These are phyloP conservation scores for Aspergillus bridgeri DNA, from an alignment of 495 filamentous ascomycete genomes.

Conservation along the genomic window DNA sequence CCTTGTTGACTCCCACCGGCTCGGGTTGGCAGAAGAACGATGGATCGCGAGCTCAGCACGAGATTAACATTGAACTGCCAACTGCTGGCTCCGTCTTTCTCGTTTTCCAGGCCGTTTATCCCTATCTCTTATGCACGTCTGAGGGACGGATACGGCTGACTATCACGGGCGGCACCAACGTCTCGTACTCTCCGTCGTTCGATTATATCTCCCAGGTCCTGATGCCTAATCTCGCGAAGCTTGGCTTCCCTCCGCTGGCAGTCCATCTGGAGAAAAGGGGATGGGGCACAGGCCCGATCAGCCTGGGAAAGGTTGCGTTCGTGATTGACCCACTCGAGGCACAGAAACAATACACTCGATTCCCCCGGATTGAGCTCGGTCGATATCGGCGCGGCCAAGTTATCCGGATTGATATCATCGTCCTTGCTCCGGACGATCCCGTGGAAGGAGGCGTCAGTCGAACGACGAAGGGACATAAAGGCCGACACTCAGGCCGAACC, in stretches of 20 bases:
- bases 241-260: constrained; percentile 58
- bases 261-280: constrained; percentile 56
- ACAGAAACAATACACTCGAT: constrained; percentile 13
- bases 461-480: not conserved
- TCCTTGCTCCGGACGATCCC: constrained; percentile 47
- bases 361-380: constrained; percentile 46
- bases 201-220: constrained; percentile 79
- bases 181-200: constrained; percentile 64
- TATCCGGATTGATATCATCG: constrained; percentile 57
- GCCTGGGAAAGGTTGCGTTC: constrained; percentile 58
- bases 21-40: no score
- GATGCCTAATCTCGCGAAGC: constrained; percentile 59
- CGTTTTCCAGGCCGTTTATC: constrained; percentile 80
- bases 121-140: constrained; percentile 64
- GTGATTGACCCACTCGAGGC: constrained; percentile 49
- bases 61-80: constrained; percentile 31
- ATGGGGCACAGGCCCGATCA: constrained; percentile 60
- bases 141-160: constrained; percentile 33
- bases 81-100: constrained; percentile 53
- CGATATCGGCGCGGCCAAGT: constrained; percentile 43
- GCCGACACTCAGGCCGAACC: no score
- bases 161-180: constrained; percentile 77
- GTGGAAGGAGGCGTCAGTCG: not conserved
- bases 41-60: constrained; percentile 7
- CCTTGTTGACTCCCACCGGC: not conserved